phyloP scores from a whole-genome alignment of 352 stramenopile species.

The Hyaloperonospora arabidopsidis region DNA sequence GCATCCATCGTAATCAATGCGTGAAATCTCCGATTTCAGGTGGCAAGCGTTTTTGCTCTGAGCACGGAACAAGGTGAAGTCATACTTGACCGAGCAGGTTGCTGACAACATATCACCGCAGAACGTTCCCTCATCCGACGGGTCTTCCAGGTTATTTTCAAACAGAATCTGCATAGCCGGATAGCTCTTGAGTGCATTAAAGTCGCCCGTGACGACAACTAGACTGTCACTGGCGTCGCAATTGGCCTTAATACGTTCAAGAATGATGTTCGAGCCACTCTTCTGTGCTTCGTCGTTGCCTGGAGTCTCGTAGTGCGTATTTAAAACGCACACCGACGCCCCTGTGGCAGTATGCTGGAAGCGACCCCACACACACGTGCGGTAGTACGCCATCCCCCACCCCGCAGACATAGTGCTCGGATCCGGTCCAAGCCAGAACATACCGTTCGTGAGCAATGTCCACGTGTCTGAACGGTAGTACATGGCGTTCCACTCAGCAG shows the following conservation, averaged over 20 bases:
- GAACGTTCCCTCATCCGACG: slow-evolving; percentile 47
- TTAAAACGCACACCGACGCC: slow-evolving; percentile 60
- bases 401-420: slow-evolving; percentile 38
- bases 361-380: slow-evolving; percentile 57
- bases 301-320: slow-evolving; percentile 79
- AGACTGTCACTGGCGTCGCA: slow-evolving; percentile 55
- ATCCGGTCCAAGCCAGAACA: slow-evolving; percentile 64
- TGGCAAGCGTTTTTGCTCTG: slow-evolving; percentile 40
- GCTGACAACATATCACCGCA: slow-evolving; percentile 55
- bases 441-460: slow-evolving; percentile 47
- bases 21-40: slow-evolving; percentile 49
- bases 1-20: slow-evolving; percentile 53
- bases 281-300: slow-evolving; percentile 66
- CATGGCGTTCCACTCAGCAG: slow-evolving; percentile 50
- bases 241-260: slow-evolving; percentile 37
- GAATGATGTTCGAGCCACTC: slow-evolving; percentile 59
- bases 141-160: slow-evolving; percentile 40
- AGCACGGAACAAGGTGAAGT: slow-evolving; percentile 48
- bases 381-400: slow-evolving; percentile 71
- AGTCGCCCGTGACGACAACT: slow-evolving; percentile 56
- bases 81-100: slow-evolving; percentile 62
- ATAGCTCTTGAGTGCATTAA: slow-evolving; percentile 64
- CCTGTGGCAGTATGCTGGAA: slow-evolving; percentile 63
- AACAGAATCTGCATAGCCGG: slow-evolving; percentile 57
- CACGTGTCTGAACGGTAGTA: slow-evolving; percentile 60